A percentile compares a stretch with the other conserved stretches of the same genome.
Conservation (phyloP, 306 rosid genomes). For the Purshia tridentata region DNA sequence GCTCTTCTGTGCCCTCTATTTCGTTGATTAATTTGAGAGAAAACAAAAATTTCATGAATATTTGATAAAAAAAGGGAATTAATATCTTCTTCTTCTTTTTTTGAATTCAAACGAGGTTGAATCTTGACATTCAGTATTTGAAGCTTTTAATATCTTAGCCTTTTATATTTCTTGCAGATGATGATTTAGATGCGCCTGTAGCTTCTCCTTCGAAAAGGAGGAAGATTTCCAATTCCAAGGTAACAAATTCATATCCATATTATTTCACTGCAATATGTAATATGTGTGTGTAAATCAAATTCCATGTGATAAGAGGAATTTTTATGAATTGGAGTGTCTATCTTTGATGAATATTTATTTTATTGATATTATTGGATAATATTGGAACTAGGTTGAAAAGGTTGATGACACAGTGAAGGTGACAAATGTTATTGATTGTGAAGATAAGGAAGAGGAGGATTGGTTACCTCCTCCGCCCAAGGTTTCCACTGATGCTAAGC, state of each 20-base stretch:
- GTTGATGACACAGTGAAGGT: slow-evolving; percentile 25
- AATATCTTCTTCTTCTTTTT: too few relatives aligned
- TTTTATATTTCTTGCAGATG: slow-evolving; percentile 40
- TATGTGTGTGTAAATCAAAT: background rate
- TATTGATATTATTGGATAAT: background rate
- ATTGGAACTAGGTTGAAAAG: slow-evolving; percentile 41
- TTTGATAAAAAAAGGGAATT: background rate
- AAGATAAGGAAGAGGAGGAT: slow-evolving; percentile 65
- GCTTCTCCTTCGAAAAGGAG: slow-evolving; percentile 36
- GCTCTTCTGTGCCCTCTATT: slow-evolving; percentile 14
- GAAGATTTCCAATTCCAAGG: slow-evolving; percentile 34
- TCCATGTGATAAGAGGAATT: background rate
- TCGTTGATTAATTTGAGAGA: background rate
- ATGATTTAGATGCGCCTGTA: slow-evolving; percentile 37
- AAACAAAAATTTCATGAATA: background rate
- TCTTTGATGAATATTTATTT: background rate
- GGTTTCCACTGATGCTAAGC: slow-evolving; percentile 29
- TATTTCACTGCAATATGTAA: background rate
- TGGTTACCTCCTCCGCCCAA: slow-evolving; percentile 95
- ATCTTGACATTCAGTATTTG: background rate
- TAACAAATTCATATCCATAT: slow-evolving; percentile 1
- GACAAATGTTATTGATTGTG: slow-evolving; percentile 41
- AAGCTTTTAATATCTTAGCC: background rate
- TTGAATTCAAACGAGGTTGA: background rate
- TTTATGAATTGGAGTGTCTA: background rate